These are phyloP conservation scores for Dichotomopilus funicola DNA, from an alignment of 2,329 filamentous ascomycete species.

Conservation along the genomic window DNA sequence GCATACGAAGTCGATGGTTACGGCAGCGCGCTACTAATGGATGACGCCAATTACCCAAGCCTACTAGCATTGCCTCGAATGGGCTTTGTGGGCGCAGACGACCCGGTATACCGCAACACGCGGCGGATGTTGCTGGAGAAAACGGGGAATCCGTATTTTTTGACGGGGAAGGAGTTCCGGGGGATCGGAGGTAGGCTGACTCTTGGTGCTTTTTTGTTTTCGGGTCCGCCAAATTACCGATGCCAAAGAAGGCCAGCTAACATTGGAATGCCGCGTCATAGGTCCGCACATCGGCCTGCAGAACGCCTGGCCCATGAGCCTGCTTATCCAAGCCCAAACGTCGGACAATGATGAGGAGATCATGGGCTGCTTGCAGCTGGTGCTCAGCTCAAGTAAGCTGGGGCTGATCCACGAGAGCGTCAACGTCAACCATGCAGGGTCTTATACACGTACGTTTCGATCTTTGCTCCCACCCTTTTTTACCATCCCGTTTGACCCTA, in stretches of 20 bases:
- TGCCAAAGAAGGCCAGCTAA: background rate
- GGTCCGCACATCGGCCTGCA: conserved; percentile 70
- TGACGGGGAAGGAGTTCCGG: conserved; percentile 67
- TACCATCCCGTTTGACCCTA: no score
- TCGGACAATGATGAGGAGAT: conserved; percentile 81
- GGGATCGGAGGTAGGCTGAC: conserved; percentile 72
- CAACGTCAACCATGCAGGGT: conserved; percentile 59
- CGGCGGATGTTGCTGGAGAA: conserved; percentile 68
- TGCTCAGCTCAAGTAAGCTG: conserved; percentile 67
- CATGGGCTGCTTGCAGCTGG: conserved; percentile 59
- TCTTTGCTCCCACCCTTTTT: background rate
- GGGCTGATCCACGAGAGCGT: conserved; percentile 91
- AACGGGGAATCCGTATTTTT: conserved; percentile 79
- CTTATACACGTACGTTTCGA: conserved; percentile 65
- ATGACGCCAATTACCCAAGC: conserved; percentile 82
- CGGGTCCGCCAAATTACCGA: background rate
- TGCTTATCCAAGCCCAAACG: conserved; percentile 87
- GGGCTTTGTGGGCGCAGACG: conserved; percentile 60
- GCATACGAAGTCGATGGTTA: conserved; percentile 87
- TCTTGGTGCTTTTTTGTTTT: background rate
- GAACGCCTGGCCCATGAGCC: conserved; percentile 95
- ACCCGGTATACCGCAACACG: conserved; percentile 80
- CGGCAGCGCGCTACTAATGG: conserved; percentile 76
- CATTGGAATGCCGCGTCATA: conserved; percentile 20
- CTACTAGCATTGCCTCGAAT: conserved; percentile 71